A percentile compares a stretch with the other conserved stretches of the same genome.
Conservation (phyloP, 2,329 filamentous ascomycete genomes). For the Colletotrichum sp. region DNA sequence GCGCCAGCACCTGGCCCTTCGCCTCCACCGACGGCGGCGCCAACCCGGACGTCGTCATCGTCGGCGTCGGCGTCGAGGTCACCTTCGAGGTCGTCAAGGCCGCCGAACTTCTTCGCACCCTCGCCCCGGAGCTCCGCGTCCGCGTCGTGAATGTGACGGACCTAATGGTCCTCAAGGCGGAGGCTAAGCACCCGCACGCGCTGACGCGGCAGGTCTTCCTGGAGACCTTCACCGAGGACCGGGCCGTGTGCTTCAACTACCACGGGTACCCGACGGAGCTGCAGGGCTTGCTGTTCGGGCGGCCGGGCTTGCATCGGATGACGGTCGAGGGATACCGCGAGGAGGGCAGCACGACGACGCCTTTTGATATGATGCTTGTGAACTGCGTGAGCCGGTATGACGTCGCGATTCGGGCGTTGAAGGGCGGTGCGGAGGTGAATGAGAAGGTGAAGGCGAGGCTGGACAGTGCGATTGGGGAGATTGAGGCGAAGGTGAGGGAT, state of each 20-base stretch:
- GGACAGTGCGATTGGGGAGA: conserved; percentile 50
- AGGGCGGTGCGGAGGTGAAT: conserved; percentile 51
- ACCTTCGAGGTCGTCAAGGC: conserved; percentile 70
- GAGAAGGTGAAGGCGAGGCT: conserved; percentile 48
- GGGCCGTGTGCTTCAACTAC: conserved; percentile 68
- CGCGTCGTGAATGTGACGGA: conserved; percentile 72
- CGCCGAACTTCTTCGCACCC: conserved; percentile 56
- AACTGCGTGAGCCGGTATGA: conserved; percentile 67
- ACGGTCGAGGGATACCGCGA: conserved; percentile 66
- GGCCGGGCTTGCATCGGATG: conserved; percentile 55
- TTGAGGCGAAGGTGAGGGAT: conserved; percentile 53
- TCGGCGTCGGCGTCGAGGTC: conserved; percentile 68
- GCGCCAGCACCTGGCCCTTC: conserved; percentile 67
- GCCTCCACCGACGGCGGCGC: conserved; percentile 61
- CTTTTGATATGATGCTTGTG: conserved; percentile 72
- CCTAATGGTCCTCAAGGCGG: conserved; percentile 64
- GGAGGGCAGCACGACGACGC: conserved; percentile 71
- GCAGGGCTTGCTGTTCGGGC: conserved; percentile 65
- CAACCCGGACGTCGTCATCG: conserved; percentile 66
- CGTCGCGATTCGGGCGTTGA: conserved; percentile 59
- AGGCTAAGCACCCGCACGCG: conserved; percentile 63
- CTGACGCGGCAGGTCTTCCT: conserved; percentile 57
- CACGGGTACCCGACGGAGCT: conserved; percentile 69
- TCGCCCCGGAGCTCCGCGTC: conserved; percentile 58
- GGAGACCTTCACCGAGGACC: conserved; percentile 61